Base-by-base conservation (phyloP, 2,329 filamentous ascomycete species). In the Claviceps capensis region DNA sequence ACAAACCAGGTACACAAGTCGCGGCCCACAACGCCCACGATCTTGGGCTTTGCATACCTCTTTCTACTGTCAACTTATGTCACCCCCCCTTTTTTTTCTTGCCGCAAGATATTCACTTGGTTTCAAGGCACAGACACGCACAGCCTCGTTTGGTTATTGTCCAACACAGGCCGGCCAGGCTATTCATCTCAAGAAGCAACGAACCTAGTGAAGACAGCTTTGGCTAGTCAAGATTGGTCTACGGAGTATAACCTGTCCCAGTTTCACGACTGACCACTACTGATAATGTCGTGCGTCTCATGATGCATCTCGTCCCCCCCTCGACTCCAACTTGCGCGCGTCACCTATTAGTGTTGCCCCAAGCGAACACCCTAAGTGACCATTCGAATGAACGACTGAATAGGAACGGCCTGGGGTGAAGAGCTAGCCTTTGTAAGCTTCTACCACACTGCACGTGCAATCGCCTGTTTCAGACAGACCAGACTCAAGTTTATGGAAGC, bases 401-500 rank as follows among this genome's bases (percentile, higher is more conserved):
- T 40, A 48, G 51, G 48, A 44, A 34, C 36, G 45, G 40, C 14
- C 36, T 50, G 43, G 53, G 50, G 38, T 36, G 44, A 37, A 40
- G 30, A 44, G 37, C 30, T 17, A 46, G 50, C 47, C 53, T 51
- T 42, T 26, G 47, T 51, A 43, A 44, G 44, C 51, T 51, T 50
- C 44, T 47, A 14, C 38, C 49, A 48, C n/a, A 34, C 17, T 4
- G 8, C 47, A 52, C 48, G 56, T 53, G 57, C 50, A 52, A 49
- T 53, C 55, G 52, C 55, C 42, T 53, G 57, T 58, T 59, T 60
- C 57, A 58, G 58, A 56, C 51, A 50, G 46, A 50, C 51, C 19
- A 41, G 44, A 46, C 23, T 52, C 48, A 51, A 52, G 34, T 47
- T 47, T 52, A 13, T 52, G 50, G 51, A 52, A 52, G 52, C 49